Percentiles rank a stretch among this genome's conserved stretches.
Evolutionary conservation across 2,329 filamentous ascomycete species (phyloP).

Genomic region (Aureobasidium sp.): DNA sequence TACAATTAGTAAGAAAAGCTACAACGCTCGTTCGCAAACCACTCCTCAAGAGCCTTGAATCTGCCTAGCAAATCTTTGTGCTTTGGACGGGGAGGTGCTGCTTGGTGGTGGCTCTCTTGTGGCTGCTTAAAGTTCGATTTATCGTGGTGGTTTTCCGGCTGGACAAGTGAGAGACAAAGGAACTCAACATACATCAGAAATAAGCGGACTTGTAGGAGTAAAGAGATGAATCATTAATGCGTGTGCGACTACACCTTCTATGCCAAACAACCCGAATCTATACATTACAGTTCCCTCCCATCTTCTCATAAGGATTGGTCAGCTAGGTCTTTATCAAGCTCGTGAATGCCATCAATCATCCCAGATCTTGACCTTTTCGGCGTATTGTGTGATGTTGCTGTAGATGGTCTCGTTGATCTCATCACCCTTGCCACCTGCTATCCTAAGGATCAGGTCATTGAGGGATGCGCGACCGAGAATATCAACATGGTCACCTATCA

Average conservation of each 20-base stretch:
- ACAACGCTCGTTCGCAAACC: too few species aligned
- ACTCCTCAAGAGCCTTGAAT: too few species aligned
- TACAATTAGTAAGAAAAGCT: too few species aligned
- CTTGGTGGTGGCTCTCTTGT: too few species aligned
- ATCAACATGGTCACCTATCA: slow-evolving; percentile 81
- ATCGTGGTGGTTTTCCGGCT: not conserved
- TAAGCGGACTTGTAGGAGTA: not conserved
- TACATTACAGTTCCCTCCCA: not conserved
- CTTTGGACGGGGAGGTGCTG: too few species aligned
- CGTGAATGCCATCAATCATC: slow-evolving; percentile 44
- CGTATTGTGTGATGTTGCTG: slow-evolving; percentile 76
- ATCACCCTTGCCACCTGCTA: slow-evolving; percentile 79
- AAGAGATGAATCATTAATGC: not conserved
- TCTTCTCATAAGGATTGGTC: not conserved
- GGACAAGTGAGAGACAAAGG: too few species aligned
- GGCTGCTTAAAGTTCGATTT: too few species aligned
- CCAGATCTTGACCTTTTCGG: slow-evolving; percentile 73
- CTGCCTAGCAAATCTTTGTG: too few species aligned
- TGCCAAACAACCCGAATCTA: not conserved
- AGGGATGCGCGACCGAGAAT: slow-evolving; percentile 82
- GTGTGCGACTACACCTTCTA: not conserved
- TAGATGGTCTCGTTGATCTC: slow-evolving; percentile 69
- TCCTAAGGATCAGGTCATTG: slow-evolving; percentile 81
- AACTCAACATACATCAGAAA: not conserved
- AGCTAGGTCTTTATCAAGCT: not conserved